Conservation (phyloP, 139 green algal genomes). For the Trebouxia sp. region DNA sequence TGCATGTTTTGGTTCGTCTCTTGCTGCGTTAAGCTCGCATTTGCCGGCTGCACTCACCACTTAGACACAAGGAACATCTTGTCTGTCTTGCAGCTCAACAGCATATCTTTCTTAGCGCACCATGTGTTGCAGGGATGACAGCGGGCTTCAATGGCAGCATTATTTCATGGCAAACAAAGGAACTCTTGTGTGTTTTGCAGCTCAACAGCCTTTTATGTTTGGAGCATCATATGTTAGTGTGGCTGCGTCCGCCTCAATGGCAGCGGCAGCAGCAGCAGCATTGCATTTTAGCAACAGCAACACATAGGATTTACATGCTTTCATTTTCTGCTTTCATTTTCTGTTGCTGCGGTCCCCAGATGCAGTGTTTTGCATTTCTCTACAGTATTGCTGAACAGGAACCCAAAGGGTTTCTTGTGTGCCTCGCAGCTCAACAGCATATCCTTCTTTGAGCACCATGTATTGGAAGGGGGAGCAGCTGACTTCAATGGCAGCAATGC, state of each 20-base stretch:
- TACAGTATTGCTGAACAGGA: neutral
- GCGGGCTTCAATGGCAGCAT: neutral
- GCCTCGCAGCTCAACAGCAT: neutral
- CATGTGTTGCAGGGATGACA: neutral
- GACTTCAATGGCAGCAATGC: neutral
- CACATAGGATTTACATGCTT: too few species aligned
- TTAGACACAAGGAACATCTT: too few species aligned
- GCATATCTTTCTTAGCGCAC: neutral
- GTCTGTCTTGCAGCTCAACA: constrained; percentile 5
- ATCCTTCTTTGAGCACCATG: neutral
- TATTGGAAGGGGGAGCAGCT: neutral
- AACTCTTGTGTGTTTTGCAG: too few species aligned
- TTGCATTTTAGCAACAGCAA: too few species aligned
- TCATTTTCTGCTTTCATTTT: too few species aligned
- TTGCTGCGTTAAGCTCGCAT: neutral
- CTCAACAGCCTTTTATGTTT: too few species aligned
- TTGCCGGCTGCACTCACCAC: too few species aligned
- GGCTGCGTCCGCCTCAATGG: too few species aligned
- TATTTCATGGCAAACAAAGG: too few species aligned
- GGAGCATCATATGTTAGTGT: too few species aligned
- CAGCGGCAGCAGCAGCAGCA: too few species aligned
- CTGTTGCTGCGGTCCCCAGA: neutral
- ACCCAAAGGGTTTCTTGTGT: neutral
- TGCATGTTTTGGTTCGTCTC: neutral
- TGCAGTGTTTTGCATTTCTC: neutral